Evolutionary conservation across 495 filamentous ascomycete genomes (phyloP), one percentile per base, ranked within the genome.

Genomic region (Daldinia decipiens): DNA sequence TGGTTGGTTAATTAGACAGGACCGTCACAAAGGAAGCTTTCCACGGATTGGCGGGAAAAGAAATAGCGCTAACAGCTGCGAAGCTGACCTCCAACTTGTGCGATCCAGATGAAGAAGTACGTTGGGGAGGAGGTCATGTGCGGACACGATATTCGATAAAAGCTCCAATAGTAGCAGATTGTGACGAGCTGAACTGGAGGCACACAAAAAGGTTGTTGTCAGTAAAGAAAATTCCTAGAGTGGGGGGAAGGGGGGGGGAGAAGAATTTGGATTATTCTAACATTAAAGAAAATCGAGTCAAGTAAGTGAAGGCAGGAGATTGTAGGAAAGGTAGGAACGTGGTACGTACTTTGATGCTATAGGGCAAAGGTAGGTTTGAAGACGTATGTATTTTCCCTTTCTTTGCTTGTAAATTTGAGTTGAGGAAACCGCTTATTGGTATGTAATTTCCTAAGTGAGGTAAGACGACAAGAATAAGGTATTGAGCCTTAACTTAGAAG

Each of bases 31-130:
- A 62, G 31, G 62, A 62, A 69, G 61, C 34, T 38, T 55, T 66
- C 61, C 40, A 56, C 58, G 54, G 69, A 62, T 66, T 64, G 64
- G 65, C 45, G 65, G 70, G 45, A 55, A 65, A 68, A 67, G 54
- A 68, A 72, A 68, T 68, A 68, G 65, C 70, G 70, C 65, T 67
- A 67, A 40, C 9, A 40, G 52, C 59, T 60, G 70, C 60, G 51
- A 67, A 72, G 70, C 70, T 73, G 70, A 73, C 70, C 65, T 69
- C 70, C 65, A 68, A 73, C 60, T 65, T 47, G 27, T 65, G 63
- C 36, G 45, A 71, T 67, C 27, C 47, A 61, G 67, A 36, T 62
- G 52, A 43, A 71, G 38, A 45, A 47, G 45, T 26, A 62, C 24
- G 61, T 32, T 51, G 60, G 65, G 53, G 27, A 69, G 21, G 65